A percentile compares a stretch with the other conserved stretches of the same genome.
Evolutionary conservation across 306 rosid genomes (phyloP).

Genomic region (Quercus aquifolioides): DNA sequence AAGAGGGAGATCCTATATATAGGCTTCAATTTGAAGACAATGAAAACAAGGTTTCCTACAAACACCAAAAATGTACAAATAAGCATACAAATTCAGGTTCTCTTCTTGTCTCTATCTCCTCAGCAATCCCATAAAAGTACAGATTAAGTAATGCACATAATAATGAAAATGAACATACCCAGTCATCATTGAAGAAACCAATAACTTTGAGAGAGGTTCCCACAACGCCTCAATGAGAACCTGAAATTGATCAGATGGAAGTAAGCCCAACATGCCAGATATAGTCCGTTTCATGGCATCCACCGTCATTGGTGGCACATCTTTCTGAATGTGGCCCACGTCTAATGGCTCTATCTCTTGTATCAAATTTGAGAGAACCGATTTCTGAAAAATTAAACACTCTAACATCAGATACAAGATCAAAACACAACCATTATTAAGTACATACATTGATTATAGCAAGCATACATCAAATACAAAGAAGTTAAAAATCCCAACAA

Average conservation of each 20-base stretch:
- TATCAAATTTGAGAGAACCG: constrained; percentile 62
- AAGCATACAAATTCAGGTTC: not conserved
- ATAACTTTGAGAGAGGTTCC: constrained; percentile 87
- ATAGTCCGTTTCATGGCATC: constrained; percentile 96
- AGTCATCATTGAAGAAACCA: constrained; percentile 92
- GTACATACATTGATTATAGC: not conserved
- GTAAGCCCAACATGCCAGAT: constrained; percentile 94
- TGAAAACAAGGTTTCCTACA: not conserved
- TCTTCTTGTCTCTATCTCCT: not conserved
- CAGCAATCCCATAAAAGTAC: not conserved
- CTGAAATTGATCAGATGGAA: constrained; percentile 86
- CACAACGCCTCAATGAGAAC: constrained; percentile 87
- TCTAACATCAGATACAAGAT: constrained; percentile 11
- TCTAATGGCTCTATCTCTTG: constrained; percentile 96
- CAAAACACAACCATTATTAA: constrained; percentile 5
- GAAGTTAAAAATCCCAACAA: not conserved
- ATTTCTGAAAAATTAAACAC: constrained; percentile 44
- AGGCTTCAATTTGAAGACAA: constrained; percentile 5
- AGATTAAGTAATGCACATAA: not conserved
- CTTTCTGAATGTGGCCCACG: constrained; percentile 78
- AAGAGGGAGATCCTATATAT: constrained; percentile 4
- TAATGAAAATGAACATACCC: constrained; percentile 50
- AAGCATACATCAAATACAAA: not conserved
- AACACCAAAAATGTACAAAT: not conserved
- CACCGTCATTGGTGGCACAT: constrained; percentile 74